Evolutionary conservation across 352 stramenopile species (phyloP), one percentile per base, ranked within the genome.

Genomic region (Aphanomyces stellatus): DNA sequence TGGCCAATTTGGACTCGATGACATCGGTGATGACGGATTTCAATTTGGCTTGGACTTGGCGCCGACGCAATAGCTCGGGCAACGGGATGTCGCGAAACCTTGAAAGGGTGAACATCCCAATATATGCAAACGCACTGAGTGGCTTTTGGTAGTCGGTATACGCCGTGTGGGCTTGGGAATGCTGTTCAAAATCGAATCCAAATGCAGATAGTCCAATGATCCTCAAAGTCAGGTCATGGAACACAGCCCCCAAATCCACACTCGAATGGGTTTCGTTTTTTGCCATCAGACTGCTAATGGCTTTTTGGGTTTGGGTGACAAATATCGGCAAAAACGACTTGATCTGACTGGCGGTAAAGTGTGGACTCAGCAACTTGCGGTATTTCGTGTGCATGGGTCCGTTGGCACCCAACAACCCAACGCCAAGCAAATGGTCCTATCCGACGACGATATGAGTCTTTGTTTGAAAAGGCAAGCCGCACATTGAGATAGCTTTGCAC

Each of bases 281-380:
- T n/a, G n/a, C n/a, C n/a, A n/a, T n/a, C n/a, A n/a, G n/a, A n/a
- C n/a, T n/a, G n/a, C n/a, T n/a, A n/a, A n/a, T n/a, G n/a, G n/a
- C n/a, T 46, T 19, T 0, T 19, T 46, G 13, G 37, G 37, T 46
- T 46, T 46, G 37, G 37, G 13, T 46, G 37, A 30, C 46, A 55
- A 55, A 55, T 17, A 55, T 55, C 11, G 46, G 46, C 46, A 55
- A 22, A 55, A 55, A 55, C n/a, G 19, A 27, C 27, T 55, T 55
- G 46, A 55, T 22, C 27, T 31, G 46, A 8, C n/a, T 11, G 19
- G n/a, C 13, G 19, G 46, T 55, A 31, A 55, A 55, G 19, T 33
- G 46, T 28, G 46, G 46, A 28, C 15, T 55, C 13, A 55, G 46
- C n/a, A 30, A 17, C 27, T 55, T 55, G 46, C 46, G 46, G 13